phyloP scores from a whole-genome alignment of 2,329 filamentous ascomycete species.

The Penicillium frequentans region DNA sequence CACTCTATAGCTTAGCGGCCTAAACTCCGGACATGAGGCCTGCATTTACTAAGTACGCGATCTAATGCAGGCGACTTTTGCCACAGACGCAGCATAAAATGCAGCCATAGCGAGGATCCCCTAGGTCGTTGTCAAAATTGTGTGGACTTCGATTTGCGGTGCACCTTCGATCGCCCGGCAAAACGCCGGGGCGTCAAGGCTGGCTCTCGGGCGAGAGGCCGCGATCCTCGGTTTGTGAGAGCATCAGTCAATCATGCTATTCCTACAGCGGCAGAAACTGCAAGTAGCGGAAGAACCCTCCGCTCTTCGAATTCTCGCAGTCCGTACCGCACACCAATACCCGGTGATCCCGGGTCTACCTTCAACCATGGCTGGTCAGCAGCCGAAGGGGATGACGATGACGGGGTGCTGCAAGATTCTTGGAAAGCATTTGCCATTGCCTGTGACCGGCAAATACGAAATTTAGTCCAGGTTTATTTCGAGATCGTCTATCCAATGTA shows the following conservation, averaged over 20 bases:
- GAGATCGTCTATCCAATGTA: conserved; percentile 56
- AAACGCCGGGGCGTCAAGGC: conserved; percentile 39
- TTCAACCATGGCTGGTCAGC: conserved; percentile 18
- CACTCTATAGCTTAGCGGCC: conserved; percentile 7
- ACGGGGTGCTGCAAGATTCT: conserved; percentile 27
- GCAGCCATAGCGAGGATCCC: conserved; percentile 37
- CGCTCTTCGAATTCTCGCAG: conserved; percentile 18
- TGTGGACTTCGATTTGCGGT: conserved; percentile 51
- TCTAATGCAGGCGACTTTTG: conserved; percentile 48
- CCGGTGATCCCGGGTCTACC: conserved; percentile 19
- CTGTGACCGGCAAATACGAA: conserved; percentile 40
- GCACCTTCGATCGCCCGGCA: conserved; percentile 49
- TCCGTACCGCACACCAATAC: conserved; percentile 12
- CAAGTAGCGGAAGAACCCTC: conserved; percentile 1
- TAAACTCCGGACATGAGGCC: not conserved
- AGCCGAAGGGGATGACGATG: conserved; percentile 19
- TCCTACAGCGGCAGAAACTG: not conserved
- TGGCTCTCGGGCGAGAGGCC: conserved; percentile 9
- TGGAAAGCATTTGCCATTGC: conserved; percentile 45
- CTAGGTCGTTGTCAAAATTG: conserved; percentile 51
- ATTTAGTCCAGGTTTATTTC: conserved; percentile 53
- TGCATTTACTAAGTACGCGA: conserved; percentile 4
- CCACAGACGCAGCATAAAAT: conserved; percentile 51
- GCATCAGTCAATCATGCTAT: conserved; percentile 1
- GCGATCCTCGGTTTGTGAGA: conserved; percentile 8